These are phyloP conservation scores for Choiromyces venosus DNA, from an alignment of 495 filamentous ascomycete species.

Conservation along the genomic window DNA sequence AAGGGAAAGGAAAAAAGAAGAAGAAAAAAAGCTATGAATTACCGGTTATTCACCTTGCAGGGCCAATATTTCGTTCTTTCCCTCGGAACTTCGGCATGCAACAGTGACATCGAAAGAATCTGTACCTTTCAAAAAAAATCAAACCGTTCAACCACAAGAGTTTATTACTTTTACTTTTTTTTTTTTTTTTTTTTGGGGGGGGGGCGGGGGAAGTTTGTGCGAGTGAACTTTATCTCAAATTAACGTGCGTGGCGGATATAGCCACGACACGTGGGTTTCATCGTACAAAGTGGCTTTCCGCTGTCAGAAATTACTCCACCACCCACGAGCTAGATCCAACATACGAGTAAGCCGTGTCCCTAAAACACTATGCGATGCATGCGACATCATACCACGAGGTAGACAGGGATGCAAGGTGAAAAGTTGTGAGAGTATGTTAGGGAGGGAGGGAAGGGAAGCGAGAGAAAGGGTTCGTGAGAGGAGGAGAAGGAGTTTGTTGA, in stretches of 20 bases:
- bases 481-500: neutral
- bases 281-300: neutral
- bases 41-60: neutral
- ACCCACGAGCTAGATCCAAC: neutral
- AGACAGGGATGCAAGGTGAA: neutral
- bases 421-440: neutral
- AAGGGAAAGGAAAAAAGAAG: neutral
- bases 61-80: neutral
- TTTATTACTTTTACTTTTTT: neutral
- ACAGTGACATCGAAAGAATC: neutral
- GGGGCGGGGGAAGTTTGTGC: neutral
- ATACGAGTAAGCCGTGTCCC: neutral
- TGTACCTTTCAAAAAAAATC: neutral
- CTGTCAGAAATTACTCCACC: neutral
- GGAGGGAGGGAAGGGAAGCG: neutral
- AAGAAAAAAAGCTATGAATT: neutral
- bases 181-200: neutral
- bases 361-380: neutral
- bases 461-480: neutral
- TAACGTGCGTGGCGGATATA: neutral
- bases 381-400: neutral
- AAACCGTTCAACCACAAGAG: neutral
- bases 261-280: constrained; percentile 2
- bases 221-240: neutral
- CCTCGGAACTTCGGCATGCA: neutral